Conservation (phyloP, 345 rosid species). For the Aquilaria yunnanensis region DNA sequence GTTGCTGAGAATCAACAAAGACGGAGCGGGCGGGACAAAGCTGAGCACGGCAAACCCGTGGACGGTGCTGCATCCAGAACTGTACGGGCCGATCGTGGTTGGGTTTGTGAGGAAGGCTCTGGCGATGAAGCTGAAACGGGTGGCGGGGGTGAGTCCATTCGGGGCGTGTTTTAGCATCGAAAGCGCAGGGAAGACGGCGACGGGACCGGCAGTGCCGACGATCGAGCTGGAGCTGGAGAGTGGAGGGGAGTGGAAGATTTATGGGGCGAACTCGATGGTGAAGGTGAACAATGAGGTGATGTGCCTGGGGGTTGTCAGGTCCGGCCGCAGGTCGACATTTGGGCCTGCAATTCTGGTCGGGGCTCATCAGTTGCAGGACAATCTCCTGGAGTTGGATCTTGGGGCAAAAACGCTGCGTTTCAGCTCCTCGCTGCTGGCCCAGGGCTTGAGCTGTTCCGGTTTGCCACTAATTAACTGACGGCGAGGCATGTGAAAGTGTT, state of each 20-base stretch:
- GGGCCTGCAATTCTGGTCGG: slow-evolving; percentile 14
- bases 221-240: slow-evolving; percentile 20
- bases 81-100: slow-evolving; percentile 21
- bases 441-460: background rate
- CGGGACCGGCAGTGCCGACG: slow-evolving; percentile 22
- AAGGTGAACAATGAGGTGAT: slow-evolving; percentile 14
- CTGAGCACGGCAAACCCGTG: slow-evolving; percentile 24
- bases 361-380: slow-evolving; percentile 21
- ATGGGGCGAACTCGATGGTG: slow-evolving; percentile 29
- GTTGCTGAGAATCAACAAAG: slow-evolving; percentile 4
- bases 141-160: slow-evolving; percentile 17
- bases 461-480: too few relatives aligned
- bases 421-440: background rate
- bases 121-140: slow-evolving; percentile 3
- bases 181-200: background rate
- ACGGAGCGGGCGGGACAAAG: slow-evolving; percentile 19
- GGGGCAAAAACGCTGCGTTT: slow-evolving; percentile 7
- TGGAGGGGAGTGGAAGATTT: slow-evolving; percentile 26
- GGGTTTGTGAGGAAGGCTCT: slow-evolving; percentile 4
- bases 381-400: slow-evolving; percentile 23
- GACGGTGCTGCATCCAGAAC: slow-evolving; percentile 18
- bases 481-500: too few relatives aligned
- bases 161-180: slow-evolving; percentile 20
- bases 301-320: slow-evolving; percentile 37
- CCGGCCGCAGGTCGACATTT: slow-evolving; percentile 16